Evolutionary conservation across 208 protist species (phyloP).

Genomic region (Acanthamoeba royreba): DNA sequence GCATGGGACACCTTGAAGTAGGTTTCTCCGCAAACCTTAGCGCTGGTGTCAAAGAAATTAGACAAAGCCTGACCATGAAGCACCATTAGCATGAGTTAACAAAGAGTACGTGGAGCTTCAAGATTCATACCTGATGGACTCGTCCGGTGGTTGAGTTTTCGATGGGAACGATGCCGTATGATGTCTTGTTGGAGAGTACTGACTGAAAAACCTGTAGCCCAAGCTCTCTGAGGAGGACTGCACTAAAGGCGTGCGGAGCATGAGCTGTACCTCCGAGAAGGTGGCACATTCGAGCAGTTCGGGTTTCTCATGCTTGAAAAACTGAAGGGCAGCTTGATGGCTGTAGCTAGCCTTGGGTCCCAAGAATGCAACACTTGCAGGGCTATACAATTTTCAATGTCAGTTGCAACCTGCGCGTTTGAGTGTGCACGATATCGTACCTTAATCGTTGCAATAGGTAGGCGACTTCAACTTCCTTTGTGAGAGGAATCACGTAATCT

Average conservation of each 20-base stretch:
- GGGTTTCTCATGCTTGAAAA: not conserved
- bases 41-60: slow-evolving; percentile 23
- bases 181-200: slow-evolving; percentile 52
- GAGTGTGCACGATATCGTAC: not conserved
- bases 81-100: too few relatives aligned
- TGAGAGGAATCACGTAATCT: slow-evolving; percentile 76
- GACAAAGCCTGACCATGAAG: not conserved
- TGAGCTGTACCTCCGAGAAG: slow-evolving; percentile 35
- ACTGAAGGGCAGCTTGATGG: slow-evolving; percentile 30
- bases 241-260: too few relatives aligned
- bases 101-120: too few relatives aligned
- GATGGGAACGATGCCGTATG: slow-evolving; percentile 48
- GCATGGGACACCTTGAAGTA: slow-evolving; percentile 6
- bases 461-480: slow-evolving; percentile 77
- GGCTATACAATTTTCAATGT: too few relatives aligned
- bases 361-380: not conserved
- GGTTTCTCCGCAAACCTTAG: slow-evolving; percentile 39
- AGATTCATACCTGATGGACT: slow-evolving; percentile 13
- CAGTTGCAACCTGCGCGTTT: too few relatives aligned
- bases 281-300: slow-evolving; percentile 4
- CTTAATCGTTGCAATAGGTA: slow-evolving; percentile 73
- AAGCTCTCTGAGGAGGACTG: too few relatives aligned
- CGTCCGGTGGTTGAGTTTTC: slow-evolving; percentile 43
- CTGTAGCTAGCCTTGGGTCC: not conserved
- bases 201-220: slow-evolving; percentile 46